Evolutionary conservation across 306 rosid species (phyloP).

Genomic region (Albizia julibrissin): DNA sequence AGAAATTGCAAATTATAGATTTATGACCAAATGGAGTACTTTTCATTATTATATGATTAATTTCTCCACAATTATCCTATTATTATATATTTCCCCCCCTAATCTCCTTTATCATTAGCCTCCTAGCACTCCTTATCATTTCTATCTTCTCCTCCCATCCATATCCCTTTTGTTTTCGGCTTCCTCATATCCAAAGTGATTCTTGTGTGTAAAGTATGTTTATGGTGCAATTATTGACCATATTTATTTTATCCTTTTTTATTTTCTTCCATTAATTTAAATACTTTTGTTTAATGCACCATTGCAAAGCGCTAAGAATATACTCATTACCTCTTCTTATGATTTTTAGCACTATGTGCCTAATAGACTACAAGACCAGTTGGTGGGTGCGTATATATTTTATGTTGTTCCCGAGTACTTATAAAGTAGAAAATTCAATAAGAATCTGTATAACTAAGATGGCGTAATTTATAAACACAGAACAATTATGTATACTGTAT

Average conservation of each 20-base stretch:
- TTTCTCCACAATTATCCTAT: not conserved
- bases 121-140: not conserved
- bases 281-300: not conserved
- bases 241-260: too few relatives aligned
- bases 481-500: too few relatives aligned
- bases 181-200: not conserved
- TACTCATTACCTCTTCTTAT: not conserved
- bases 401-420: too few relatives aligned
- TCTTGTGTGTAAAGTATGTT: not conserved
- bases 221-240: not conserved
- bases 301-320: not conserved
- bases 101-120: not conserved
- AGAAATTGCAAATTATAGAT: too few relatives aligned
- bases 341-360: not conserved
- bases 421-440: too few relatives aligned
- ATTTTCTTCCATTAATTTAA: not conserved
- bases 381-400: not conserved
- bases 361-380: too few relatives aligned
- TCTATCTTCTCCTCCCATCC: not conserved
- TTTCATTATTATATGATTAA: not conserved
- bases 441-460: too few relatives aligned
- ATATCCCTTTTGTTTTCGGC: not conserved
- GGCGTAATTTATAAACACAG: too few relatives aligned
- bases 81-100: not conserved
- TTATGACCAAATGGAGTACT: not conserved